phyloP scores from a whole-genome alignment of 805 yeast species.

The Zygoascus bituminiphila region DNA sequence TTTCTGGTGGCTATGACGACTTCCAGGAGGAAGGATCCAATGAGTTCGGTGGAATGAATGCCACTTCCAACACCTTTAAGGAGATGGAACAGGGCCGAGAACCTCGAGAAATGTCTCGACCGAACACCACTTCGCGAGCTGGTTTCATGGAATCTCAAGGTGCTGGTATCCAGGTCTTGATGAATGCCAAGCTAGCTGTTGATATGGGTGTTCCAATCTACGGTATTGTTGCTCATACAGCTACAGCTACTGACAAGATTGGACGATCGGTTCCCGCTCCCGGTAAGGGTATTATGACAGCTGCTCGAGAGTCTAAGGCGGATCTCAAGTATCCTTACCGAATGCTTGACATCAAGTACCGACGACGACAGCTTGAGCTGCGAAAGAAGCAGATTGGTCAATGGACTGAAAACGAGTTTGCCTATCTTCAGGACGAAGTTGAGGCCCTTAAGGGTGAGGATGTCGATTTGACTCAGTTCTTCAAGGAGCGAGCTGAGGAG shows the following conservation, averaged over 20 bases:
- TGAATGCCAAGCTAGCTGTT: slow-evolving; percentile 90
- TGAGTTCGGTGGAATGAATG: slow-evolving; percentile 98
- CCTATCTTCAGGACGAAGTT: slow-evolving; percentile 63
- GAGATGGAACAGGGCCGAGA: slow-evolving; percentile 95
- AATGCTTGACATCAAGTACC: slow-evolving; percentile 81
- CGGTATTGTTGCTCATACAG: slow-evolving; percentile 87
- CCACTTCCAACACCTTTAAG: slow-evolving; percentile 82
- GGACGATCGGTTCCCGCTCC: slow-evolving; percentile 99
- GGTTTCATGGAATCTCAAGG: slow-evolving; percentile 99
- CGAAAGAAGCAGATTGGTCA: slow-evolving; percentile 68
- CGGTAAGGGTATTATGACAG: slow-evolving; percentile 97
- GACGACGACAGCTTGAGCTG: slow-evolving; percentile 79
- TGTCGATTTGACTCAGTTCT: slow-evolving; percentile 41
- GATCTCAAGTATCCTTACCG: slow-evolving; percentile 70
- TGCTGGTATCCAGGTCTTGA: slow-evolving; percentile 93
- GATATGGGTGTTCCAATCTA: slow-evolving; percentile 99
- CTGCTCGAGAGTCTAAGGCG: slow-evolving; percentile 90
- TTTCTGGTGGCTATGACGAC: slow-evolving; percentile 99
- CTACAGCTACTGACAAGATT: slow-evolving; percentile 97
- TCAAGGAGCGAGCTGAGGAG: slow-evolving; percentile 80
- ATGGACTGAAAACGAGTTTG: slow-evolving; percentile 82
- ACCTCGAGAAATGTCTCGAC: slow-evolving; percentile 98
- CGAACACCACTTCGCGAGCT: slow-evolving; percentile 88
- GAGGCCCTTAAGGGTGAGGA: slow-evolving; percentile 40
- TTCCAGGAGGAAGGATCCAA: slow-evolving; percentile 98